Conservation (phyloP, 495 filamentous ascomycete genomes). For the Annulohypoxylon moriforme region DNA sequence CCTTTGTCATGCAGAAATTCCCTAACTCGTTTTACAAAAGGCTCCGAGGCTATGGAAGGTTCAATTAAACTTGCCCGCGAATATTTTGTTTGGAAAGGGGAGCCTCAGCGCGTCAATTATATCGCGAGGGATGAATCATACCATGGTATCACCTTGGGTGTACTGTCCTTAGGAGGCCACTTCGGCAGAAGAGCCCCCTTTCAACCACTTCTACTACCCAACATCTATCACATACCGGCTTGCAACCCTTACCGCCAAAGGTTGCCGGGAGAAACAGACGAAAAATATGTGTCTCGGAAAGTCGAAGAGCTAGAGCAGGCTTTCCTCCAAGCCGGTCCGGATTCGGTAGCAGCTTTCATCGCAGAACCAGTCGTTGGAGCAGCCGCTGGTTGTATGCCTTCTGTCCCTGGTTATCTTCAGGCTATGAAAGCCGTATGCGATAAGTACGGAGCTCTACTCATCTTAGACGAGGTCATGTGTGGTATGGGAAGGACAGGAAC, state of each 20-base stretch:
- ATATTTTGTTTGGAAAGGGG: conserved; percentile 68
- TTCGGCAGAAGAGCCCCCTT: conserved; percentile 71
- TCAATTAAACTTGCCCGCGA: conserved; percentile 76
- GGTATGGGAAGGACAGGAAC: conserved; percentile 78
- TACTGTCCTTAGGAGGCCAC: conserved; percentile 73
- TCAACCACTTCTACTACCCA: conserved; percentile 70
- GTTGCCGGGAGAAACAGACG: conserved; percentile 47
- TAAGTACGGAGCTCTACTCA: conserved; percentile 77
- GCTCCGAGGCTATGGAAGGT: conserved; percentile 78
- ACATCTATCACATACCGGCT: conserved; percentile 73
- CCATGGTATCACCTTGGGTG: conserved; percentile 78
- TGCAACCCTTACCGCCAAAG: conserved; percentile 65
- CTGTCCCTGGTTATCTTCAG: conserved; percentile 74
- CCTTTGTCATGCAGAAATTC: neutral
- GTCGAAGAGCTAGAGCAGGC: conserved; percentile 77
- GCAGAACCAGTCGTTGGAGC: conserved; percentile 75
- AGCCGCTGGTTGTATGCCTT: conserved; percentile 73
- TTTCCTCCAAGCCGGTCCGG: conserved; percentile 75
- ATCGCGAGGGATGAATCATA: conserved; percentile 78
- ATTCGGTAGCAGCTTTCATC: conserved; percentile 80
- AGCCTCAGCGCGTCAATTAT: conserved; percentile 62
- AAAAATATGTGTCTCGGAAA: conserved; percentile 62
- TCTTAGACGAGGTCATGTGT: conserved; percentile 85
- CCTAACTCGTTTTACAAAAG: conserved; percentile 47
- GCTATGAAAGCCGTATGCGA: conserved; percentile 75